Evolutionary conservation across 140 eudicot species (phyloP).

Genomic region (Senecio squalidus): DNA sequence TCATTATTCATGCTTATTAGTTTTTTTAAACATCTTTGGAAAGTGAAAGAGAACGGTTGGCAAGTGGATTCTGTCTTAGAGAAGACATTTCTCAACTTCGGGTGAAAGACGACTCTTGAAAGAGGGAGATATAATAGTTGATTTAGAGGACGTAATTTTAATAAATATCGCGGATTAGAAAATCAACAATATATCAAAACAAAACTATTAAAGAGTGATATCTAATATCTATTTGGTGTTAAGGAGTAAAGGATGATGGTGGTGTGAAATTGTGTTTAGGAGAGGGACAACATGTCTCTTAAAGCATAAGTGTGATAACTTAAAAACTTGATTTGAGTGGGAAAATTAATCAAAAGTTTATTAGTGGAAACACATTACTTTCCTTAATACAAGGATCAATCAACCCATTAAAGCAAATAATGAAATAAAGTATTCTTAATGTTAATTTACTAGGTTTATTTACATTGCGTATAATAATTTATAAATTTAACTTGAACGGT

Average conservation of each 20-base stretch:
- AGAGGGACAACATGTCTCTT: conserved; percentile 33
- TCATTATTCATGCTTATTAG: no score
- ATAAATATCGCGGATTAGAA: no score
- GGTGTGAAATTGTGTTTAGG: conserved; percentile 29
- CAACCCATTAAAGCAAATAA: conserved; percentile 6
- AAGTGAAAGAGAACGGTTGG: no score
- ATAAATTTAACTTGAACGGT: neutral
- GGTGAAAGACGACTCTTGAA: no score
- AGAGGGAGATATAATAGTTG: no score
- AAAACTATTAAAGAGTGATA: neutral
- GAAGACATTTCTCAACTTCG: no score
- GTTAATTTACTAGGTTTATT: neutral
- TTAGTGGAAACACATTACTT: conserved; percentile 27
- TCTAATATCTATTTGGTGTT: conserved; percentile 5
- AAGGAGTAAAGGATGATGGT: conserved; percentile 21
- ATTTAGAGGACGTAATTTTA: no score
- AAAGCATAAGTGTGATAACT: conserved; percentile 28
- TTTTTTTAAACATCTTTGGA: no score
- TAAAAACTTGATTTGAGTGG: conserved; percentile 19
- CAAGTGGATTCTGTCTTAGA: no score
- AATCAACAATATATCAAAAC: neutral
- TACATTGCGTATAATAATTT: neutral
- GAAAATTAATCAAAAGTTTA: conserved; percentile 9
- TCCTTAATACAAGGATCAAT: conserved; percentile 26
- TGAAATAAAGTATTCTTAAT: conserved; percentile 15